Evolutionary conservation across 495 filamentous ascomycete genomes (phyloP).

Genomic region (Clavariopsis aquatica): DNA sequence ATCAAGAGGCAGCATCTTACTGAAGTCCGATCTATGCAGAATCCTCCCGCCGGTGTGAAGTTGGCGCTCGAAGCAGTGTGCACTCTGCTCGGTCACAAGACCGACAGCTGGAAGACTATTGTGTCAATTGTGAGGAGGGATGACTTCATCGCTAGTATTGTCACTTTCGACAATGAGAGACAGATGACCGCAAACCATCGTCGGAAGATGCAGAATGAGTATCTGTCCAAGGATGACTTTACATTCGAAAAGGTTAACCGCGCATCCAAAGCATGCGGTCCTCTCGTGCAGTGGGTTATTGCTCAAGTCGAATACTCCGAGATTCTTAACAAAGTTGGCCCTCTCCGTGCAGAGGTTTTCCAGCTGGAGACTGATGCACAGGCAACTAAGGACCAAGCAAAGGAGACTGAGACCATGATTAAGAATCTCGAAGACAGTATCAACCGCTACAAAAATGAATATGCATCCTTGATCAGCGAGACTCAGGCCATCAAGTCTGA

Average conservation of each 20-base stretch:
- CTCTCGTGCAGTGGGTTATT: conserved; percentile 94
- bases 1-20: conserved; percentile 97
- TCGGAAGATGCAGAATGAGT: conserved; percentile 88
- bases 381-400: conserved; percentile 90
- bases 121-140: conserved; percentile 83
- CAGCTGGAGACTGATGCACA: conserved; percentile 84
- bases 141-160: conserved; percentile 97
- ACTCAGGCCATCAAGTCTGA: conserved; percentile 96
- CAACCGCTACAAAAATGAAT: conserved; percentile 94
- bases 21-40: conserved; percentile 95
- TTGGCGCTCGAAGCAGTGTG: conserved; percentile 94
- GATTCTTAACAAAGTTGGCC: conserved; percentile 92
- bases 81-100: conserved; percentile 87
- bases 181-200: conserved; percentile 87
- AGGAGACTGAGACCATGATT: conserved; percentile 87
- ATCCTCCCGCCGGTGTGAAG: conserved; percentile 84
- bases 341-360: conserved; percentile 84
- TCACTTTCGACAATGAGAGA: conserved; percentile 93
- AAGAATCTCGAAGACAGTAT: conserved; percentile 83
- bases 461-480: conserved; percentile 92
- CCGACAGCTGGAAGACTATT: conserved; percentile 85
- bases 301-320: conserved; percentile 97
- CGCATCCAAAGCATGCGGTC: conserved; percentile 94
- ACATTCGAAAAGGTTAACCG: conserved; percentile 94
- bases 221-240: conserved; percentile 87